Base-by-base conservation (phyloP, 768 basidiomycete species). In the Rhodosporidiobolus sp. region DNA sequence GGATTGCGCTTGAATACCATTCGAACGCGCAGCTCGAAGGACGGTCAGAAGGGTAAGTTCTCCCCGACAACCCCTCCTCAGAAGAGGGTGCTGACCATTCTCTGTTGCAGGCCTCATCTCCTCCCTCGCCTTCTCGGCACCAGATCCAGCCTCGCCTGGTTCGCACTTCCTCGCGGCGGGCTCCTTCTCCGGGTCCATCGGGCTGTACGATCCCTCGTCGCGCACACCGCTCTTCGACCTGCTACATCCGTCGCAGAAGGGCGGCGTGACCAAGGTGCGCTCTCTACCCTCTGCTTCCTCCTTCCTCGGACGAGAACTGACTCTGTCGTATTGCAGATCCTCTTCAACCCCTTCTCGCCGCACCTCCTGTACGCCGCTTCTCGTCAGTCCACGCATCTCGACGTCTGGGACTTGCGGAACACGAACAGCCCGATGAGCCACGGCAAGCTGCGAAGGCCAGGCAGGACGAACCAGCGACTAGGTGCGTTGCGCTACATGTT, bases 401-500 rank as follows among this genome's bases (percentile, higher is more conserved):
- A 88, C 77, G 84, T 86, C 65, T 96, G 90, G 89, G 94, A 96
- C 79, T 79, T 93, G 10, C 86, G 93, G 0, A 85, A 89, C 63
- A 85, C 43, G 80, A 82, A 62, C 30, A 74, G 26, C 85, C 87
- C 53, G 63, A 86, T 26, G 79, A 81, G 65, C 48, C 32, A 49
- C 34, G 65, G 65, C 0, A 49, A 43, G 78, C 84, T 59, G 24
- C 19, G 86, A 75, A 72, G 78, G 67, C 62, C 61, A 17, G 82
- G 94, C 92, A 77, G 94, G 92, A 80, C 95, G 94, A 84, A 99
- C 97, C 82, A 97, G 96, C 77, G 76, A 55, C n/a, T 74, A 95
- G 84, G 98, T 97, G 43, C 58, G 63, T 43, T 6, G 20, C 38
- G 32, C 32, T 58, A 16, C 12, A 5, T 12, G 11, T 43, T 14